Evolutionary conservation across 345 rosid genomes (phyloP), one percentile per base, ranked within the genome.

Genomic region (Rubroshorea leprosula): DNA sequence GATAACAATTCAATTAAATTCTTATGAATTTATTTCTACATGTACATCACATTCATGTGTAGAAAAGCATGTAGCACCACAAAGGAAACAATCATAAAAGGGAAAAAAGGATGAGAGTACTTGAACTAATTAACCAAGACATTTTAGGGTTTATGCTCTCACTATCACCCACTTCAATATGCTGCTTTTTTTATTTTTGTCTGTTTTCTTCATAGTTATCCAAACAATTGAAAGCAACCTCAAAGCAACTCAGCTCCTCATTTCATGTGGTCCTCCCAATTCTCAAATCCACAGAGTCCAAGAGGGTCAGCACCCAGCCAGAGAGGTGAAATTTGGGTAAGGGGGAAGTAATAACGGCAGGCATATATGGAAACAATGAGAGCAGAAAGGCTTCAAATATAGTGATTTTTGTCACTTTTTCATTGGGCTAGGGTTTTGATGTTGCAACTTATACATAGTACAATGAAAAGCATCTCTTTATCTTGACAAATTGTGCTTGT

Each of bases 221-320:
- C n/a, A 49, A 48, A 65, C 71, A 26, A 21, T 65, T 78, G 90
- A 88, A 73, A 81, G 96, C 96, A 85, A 88, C 93, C 70, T 65
- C 21, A 72, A 83, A 81, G 76, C 84, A 72, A 76, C 75, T 78
- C 64, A 57, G 53, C 70, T 41, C 58, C 61, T 56, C 77, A 76
- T 73, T 63, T 69, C 81, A 78, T 79, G 93, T 83, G 93, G 96
- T 85, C 89, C 87, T 80, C 75, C 66, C 78, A 57, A 64, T 74
- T 63, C 67, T 79, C 87, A 72, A 77, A 79, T 75, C n/a, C n/a
- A n/a, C n/a, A n/a, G n/a, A n/a, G n/a, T 62, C 81, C 50, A 66
- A 54, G 58, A 62, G 63, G 58, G 74, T 62, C 64, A 63, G 67
- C 39, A 52, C 73, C 58, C 10, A n/a, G 10, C 10, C 16, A 4